Evolutionary conservation across 2,329 filamentous ascomycete genomes (phyloP), one percentile per base, ranked within the genome.

Genomic region (Fusarium sublunatum): DNA sequence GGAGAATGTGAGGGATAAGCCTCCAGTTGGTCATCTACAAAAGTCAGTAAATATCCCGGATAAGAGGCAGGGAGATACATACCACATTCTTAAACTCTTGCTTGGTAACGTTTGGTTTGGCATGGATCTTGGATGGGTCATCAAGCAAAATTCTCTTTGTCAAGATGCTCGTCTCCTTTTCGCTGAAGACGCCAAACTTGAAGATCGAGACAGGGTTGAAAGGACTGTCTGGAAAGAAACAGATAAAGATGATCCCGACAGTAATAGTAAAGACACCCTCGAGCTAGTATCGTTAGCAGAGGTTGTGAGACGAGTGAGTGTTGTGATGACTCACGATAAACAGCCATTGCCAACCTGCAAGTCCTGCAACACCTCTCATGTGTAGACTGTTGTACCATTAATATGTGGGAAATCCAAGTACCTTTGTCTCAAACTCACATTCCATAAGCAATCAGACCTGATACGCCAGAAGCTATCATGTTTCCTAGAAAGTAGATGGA

Each of bases 401-500:
- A 24, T 3, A 19, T 12, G 2, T 0, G 10, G 11, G 11, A 10
- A n/a, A 9, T 2, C 2, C 32, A 3, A 32, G 15, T 5, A 8
- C 1, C 1, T 1, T 15, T 8, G 10, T 22, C 19, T 19, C 19
- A 9, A 6, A 58, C 67, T 48, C 31, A 65, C 66, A 70, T 70
- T 13, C 76, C 79, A 36, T 79, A 81, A 2, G 78, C 66, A n/a
- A 70, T 60, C 1, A 70, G 58, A 2, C 67, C 67, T 10, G 64
- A 56, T 22, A 51, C 60, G 1, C 77, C 79, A 22, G 73, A 72
- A 0, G 78, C 79, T 12, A 76, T 64, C 58, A 78, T 75, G 43
- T 80, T 82, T 2, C 80, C 79, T 15, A 82, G 73, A 49, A 81
- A 82, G 63, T 78, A 82, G 52, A 72, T 73, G 10, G 78, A 75